Evolutionary conservation across 2,329 filamentous ascomycete species (phyloP).

Genomic region (Aspergillus spinulosporus): DNA sequence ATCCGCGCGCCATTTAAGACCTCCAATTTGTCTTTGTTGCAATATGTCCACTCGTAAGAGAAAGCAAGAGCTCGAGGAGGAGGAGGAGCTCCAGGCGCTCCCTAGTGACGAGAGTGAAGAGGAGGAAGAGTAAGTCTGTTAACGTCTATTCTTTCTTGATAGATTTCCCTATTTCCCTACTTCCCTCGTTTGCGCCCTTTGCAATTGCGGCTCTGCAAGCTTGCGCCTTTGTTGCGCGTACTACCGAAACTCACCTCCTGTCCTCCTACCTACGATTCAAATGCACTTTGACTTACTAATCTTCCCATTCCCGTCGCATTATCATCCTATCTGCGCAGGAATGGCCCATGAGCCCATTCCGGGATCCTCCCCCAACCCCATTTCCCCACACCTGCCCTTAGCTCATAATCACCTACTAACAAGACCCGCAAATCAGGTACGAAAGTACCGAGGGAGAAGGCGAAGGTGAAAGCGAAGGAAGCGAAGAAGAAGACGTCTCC

Average conservation of each 20-base stretch:
- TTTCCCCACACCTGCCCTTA: background rate
- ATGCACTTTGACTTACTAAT: background rate
- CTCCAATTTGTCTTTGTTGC: background rate
- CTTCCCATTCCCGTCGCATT: constrained; percentile 3
- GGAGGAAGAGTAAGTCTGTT: constrained; percentile 49
- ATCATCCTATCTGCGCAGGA: background rate
- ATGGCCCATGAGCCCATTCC: background rate
- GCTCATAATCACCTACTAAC: background rate
- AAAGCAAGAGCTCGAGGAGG: constrained; percentile 52
- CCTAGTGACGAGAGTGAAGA: constrained; percentile 53
- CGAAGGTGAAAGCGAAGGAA: constrained; percentile 24
- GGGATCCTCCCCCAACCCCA: background rate
- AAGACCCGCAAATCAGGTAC: constrained; percentile 29
- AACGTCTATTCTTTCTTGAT: background rate
- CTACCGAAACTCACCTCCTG: background rate
- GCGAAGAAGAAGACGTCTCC: constrained; percentile 30
- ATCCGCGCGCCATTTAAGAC: background rate
- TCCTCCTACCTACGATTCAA: background rate
- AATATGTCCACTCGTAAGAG: constrained; percentile 52
- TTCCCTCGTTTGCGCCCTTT: background rate
- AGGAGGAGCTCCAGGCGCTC: constrained; percentile 49
- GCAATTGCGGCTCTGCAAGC: background rate
- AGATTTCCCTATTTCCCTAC: too few relatives aligned
- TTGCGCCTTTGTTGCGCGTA: background rate
- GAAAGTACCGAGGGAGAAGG: constrained; percentile 34